phyloP scores from a whole-genome alignment of 1,284 basidiomycete genomes.

The Boletellus deceptivus region DNA sequence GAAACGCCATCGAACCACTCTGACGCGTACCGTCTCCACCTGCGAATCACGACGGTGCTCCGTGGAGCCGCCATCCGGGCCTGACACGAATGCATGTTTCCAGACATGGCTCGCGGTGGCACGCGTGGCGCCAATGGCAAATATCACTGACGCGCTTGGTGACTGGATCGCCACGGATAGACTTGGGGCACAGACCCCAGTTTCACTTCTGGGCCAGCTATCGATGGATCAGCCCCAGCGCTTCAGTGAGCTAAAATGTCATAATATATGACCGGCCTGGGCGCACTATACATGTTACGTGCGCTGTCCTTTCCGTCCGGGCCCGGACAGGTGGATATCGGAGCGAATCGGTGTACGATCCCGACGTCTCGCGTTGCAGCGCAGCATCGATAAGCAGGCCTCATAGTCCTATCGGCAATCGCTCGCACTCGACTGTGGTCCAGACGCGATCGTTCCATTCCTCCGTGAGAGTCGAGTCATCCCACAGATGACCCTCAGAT shows the following conservation, averaged over 20 bases:
- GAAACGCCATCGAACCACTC: neutral
- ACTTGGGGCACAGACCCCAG: slow-evolving; percentile 11
- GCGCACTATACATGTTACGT: neutral
- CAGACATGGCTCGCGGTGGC: neutral
- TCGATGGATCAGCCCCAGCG: neutral
- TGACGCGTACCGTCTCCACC: neutral
- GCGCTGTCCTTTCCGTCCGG: neutral
- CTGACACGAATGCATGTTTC: neutral
- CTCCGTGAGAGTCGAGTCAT: neutral
- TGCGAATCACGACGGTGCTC: slow-evolving; percentile 16
- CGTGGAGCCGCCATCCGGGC: slow-evolving; percentile 7
- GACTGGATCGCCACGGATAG: neutral
- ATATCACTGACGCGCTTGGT: slow-evolving; percentile 1
- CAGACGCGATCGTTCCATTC: neutral
- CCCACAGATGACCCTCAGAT: neutral
- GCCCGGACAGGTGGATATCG: slow-evolving; percentile 8
- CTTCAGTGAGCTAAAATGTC: slow-evolving; percentile 14
- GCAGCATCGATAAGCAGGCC: too few relatives aligned
- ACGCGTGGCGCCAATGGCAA: slow-evolving; percentile 3
- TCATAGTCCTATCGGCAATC: neutral
- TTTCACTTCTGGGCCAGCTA: neutral
- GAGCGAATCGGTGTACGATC: slow-evolving; percentile 8
- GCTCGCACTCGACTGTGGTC: neutral
- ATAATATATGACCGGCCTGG: neutral
- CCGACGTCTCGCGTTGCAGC: neutral